These are phyloP conservation scores for Cryptosporidium meleagridis DNA, from an alignment of 169 alveolate genomes.

Conservation along the genomic window DNA sequence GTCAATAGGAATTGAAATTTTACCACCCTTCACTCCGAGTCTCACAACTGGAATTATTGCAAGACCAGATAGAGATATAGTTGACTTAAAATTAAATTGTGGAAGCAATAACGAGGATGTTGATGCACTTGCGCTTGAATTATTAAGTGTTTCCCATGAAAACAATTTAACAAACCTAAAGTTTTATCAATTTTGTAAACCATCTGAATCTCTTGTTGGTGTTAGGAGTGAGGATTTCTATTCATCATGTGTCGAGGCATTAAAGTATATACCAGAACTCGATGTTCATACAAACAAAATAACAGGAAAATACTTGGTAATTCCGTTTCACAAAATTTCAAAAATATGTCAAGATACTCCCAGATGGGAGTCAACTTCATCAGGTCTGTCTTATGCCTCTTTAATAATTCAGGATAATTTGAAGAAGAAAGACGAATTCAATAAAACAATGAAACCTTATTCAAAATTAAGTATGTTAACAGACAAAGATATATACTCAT, in stretches of 20 bases:
- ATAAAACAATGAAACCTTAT: background rate
- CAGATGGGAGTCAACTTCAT: constrained; percentile 60
- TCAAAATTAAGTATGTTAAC: background rate
- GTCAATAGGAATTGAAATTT: constrained; percentile 50
- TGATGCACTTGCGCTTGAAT: constrained; percentile 62
- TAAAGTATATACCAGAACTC: constrained; percentile 38
- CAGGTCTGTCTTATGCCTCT: constrained; percentile 65
- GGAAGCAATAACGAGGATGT: constrained; percentile 59
- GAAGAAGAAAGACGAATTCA: background rate
- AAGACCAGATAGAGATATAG: constrained; percentile 45
- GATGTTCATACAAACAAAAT: background rate
- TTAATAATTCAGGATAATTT: constrained; percentile 25
- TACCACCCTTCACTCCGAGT: constrained; percentile 21
- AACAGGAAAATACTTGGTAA: constrained; percentile 4
- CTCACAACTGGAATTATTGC: constrained; percentile 27
- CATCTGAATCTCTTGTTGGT: constrained; percentile 56
- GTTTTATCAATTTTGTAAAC: constrained; percentile 56
- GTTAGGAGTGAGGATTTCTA: constrained; percentile 52
- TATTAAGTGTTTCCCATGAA: constrained; percentile 55
- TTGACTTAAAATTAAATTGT: constrained; percentile 48
- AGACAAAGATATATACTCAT: constrained; percentile 22
- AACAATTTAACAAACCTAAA: constrained; percentile 42
- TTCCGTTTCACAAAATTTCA: constrained; percentile 8
- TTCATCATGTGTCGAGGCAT: constrained; percentile 51
- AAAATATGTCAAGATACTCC: constrained; percentile 37